Evolutionary conservation across 768 basidiomycete species (phyloP), one percentile per base, ranked within the genome.

Genomic region (Polyporus arcularius): DNA sequence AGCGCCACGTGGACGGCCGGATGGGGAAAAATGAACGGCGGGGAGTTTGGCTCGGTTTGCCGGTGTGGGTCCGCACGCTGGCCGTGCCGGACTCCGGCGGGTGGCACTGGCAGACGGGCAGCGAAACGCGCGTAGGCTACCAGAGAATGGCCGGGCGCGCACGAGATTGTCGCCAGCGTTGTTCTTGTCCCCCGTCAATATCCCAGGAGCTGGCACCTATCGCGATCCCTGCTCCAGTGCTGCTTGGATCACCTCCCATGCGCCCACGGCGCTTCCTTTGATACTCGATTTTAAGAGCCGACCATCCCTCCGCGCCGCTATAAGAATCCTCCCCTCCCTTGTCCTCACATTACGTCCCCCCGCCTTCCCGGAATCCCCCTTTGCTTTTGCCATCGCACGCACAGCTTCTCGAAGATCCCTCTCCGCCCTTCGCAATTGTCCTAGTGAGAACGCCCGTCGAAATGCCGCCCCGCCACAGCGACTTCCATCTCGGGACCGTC

Each of bases 11-110:
- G 26, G 46, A 26, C 10, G 45, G 16, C 45, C 45, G 26, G 10
- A 18, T 46, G 18, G 8, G 45, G 45, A 4, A 16, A 18, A n/a
- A 18, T 21, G 45, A 21, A 46, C 16, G 45, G 45, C 45, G 46
- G 46, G 8, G 26, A 28, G 41, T 63, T 63, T 62, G 61, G 18
- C 30, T 11, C 16, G 26, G 16, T 54, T 56, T 63, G 57, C 32
- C 40, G 38, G 53, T 58, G 62, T 63, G 54, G 62, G 62, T 56
- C 47, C 53, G 18, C 40, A 9, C 48, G 45, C 48, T 53, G 55
- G 57, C 28, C 40, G 53, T 4, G 21, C 42, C 46, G 46, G 9
- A 28, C 1, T 11, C 21, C 21, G 46, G 18, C 21, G 41, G 41
- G 10, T 11, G 35, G 35, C 7, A 11, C 35, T 35, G 15, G 18